Evolutionary conservation across 1,284 basidiomycete genomes (phyloP).

Genomic region (Cryptococcus sp.): DNA sequence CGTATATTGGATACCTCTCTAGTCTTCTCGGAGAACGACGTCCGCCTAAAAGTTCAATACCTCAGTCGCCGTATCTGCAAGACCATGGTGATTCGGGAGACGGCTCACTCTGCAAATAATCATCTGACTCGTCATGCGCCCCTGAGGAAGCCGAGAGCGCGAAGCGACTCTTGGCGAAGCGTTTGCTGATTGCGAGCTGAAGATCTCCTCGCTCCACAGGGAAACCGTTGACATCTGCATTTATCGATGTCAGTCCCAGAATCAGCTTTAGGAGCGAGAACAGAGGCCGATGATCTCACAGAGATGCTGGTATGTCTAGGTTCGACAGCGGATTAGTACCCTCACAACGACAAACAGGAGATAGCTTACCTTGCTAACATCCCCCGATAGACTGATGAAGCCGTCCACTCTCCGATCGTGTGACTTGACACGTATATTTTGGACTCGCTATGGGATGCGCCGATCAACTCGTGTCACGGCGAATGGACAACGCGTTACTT

Average conservation of each 20-base stretch:
- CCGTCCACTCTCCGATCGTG: conserved; percentile 67
- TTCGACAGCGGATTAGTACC: conserved; percentile 2
- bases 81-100: not conserved
- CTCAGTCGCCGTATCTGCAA: not conserved
- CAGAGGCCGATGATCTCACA: conserved; percentile 59
- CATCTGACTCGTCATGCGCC: conserved; percentile 8
- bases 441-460: conserved; percentile 55
- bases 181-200: conserved; percentile 66
- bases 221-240: conserved; percentile 79
- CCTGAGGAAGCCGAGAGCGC: conserved; percentile 19
- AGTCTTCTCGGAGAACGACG: conserved; percentile 69
- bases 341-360: not conserved
- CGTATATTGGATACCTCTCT: conserved; percentile 76
- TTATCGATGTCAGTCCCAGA: not conserved
- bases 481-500: not conserved
- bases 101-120: conserved; percentile 5
- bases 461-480: not conserved
- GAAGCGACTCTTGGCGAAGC: conserved; percentile 57
- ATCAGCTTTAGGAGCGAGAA: conserved; percentile 5
- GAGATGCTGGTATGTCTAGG: conserved; percentile 75
- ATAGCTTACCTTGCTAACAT: conserved; percentile 66
- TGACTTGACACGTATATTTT: conserved; percentile 61
- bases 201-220: conserved; percentile 68
- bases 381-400: conserved; percentile 76
- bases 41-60: conserved; percentile 9